Evolutionary conservation across 2,329 filamentous ascomycete species (phyloP).

Genomic region (Epichloe coenophiala): DNA sequence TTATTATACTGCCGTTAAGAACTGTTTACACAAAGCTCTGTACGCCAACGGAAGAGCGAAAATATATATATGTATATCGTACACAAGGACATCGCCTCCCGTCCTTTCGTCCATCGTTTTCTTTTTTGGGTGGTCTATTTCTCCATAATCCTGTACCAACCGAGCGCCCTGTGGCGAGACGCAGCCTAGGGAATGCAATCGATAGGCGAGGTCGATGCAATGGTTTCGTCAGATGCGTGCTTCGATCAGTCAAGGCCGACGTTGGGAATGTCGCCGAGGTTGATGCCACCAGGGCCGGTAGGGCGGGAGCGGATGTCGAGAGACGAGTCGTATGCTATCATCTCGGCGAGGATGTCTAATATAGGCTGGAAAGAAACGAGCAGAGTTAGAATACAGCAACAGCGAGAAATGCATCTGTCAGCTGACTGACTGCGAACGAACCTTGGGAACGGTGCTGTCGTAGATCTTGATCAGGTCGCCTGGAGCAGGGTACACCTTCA

Average conservation of each 20-base stretch:
- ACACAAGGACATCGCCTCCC: constrained; percentile 16
- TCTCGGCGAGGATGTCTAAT: constrained; percentile 90
- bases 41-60: constrained; percentile 21
- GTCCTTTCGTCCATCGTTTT: not conserved
- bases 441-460: constrained; percentile 97
- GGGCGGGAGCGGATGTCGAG: constrained; percentile 42
- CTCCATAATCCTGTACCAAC: not conserved
- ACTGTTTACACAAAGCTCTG: constrained; percentile 30
- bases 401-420: not conserved
- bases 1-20: constrained; percentile 19
- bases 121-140: not conserved
- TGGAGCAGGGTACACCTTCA: constrained; percentile 95
- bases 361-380: constrained; percentile 46
- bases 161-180: not conserved
- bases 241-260: constrained; percentile 38
- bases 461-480: constrained; percentile 91
- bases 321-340: constrained; percentile 83
- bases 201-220: not conserved
- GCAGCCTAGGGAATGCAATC: not conserved
- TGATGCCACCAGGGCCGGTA: constrained; percentile 22
- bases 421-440: constrained; percentile 19
- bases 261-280: constrained; percentile 34
- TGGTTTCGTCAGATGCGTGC: not conserved
- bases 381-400: not conserved
- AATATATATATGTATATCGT: constrained; percentile 21